Percentiles rank a stretch among this genome's conserved stretches.
Evolutionary conservation across 495 filamentous ascomycete genomes (phyloP).

Genomic region (Arthonia radiata): DNA sequence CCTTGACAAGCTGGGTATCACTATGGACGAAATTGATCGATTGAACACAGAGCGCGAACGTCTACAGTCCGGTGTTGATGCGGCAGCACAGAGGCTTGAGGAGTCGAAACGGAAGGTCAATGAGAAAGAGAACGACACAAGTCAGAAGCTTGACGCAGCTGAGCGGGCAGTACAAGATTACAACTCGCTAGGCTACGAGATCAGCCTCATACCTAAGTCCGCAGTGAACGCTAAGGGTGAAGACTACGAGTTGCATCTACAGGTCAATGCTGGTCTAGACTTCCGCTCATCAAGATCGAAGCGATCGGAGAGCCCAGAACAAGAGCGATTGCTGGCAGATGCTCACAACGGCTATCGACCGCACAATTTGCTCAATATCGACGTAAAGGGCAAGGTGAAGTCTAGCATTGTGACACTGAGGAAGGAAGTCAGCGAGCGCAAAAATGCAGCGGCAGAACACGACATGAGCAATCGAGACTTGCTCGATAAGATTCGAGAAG

Average conservation of each 20-base stretch:
- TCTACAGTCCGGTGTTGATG: constrained; percentile 59
- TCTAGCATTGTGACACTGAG: constrained; percentile 49
- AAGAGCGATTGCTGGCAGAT: constrained; percentile 53
- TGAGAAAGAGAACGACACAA: constrained; percentile 66
- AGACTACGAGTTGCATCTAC: constrained; percentile 58
- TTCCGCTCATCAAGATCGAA: constrained; percentile 53
- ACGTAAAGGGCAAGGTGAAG: constrained; percentile 60
- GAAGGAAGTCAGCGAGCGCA: constrained; percentile 69
- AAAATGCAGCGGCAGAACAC: constrained; percentile 55
- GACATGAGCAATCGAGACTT: constrained; percentile 81
- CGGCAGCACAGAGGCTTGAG: constrained; percentile 44
- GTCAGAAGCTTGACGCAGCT: constrained; percentile 61
- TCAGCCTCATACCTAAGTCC: constrained; percentile 61
- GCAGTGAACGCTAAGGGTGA: constrained; percentile 65
- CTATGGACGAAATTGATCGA: constrained; percentile 90
- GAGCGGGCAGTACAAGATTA: constrained; percentile 68
- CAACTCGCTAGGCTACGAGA: constrained; percentile 83
- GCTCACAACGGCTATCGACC: constrained; percentile 68
- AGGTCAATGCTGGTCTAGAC: constrained; percentile 40
- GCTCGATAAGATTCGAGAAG: constrained; percentile 77
- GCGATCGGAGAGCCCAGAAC: constrained; percentile 20
- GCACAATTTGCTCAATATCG: constrained; percentile 60
- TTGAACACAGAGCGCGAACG: constrained; percentile 91
- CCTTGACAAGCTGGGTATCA: constrained; percentile 79
- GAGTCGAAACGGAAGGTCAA: constrained; percentile 58